Evolutionary conservation across 768 basidiomycete genomes (phyloP).

Genomic region (Brasilioporus rufonigricans): DNA sequence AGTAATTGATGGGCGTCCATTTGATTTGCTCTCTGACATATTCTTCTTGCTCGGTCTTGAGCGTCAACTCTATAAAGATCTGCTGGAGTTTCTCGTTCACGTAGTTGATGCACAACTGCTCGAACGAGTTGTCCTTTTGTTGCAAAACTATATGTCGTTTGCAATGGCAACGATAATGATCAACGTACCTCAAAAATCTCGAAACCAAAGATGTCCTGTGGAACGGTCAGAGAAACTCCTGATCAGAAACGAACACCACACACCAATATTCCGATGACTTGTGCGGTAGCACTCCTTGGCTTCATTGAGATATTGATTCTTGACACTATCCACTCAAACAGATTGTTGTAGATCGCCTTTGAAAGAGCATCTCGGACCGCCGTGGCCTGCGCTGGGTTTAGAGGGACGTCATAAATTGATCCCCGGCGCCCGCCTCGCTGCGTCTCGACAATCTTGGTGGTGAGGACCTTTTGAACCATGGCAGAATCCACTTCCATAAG

Average conservation of each 20-base stretch:
- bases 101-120: constrained; percentile 99
- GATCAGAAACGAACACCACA: constrained; percentile 18
- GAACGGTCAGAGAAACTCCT: not conserved
- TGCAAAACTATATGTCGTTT: constrained; percentile 1
- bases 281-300: constrained; percentile 65
- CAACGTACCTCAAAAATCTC: constrained; percentile 87
- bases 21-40: constrained; percentile 98
- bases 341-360: constrained; percentile 96
- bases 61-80: constrained; percentile 97
- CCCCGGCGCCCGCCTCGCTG: constrained; percentile 89
- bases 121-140: constrained; percentile 88
- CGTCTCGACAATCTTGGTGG: constrained; percentile 86
- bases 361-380: constrained; percentile 90
- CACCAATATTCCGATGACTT: constrained; percentile 91
- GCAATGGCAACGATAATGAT: not conserved
- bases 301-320: constrained; percentile 97
- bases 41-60: constrained; percentile 99
- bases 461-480: constrained; percentile 83
- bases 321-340: constrained; percentile 99
- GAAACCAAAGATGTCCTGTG: constrained; percentile 95
- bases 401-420: constrained; percentile 94
- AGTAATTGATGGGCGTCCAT: constrained; percentile 99
- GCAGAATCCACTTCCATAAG: constrained; percentile 85
- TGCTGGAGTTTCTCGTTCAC: constrained; percentile 99
- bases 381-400: constrained; percentile 88